Conservation (phyloP, 805 yeast species). For the Barnettozyma sp. region DNA sequence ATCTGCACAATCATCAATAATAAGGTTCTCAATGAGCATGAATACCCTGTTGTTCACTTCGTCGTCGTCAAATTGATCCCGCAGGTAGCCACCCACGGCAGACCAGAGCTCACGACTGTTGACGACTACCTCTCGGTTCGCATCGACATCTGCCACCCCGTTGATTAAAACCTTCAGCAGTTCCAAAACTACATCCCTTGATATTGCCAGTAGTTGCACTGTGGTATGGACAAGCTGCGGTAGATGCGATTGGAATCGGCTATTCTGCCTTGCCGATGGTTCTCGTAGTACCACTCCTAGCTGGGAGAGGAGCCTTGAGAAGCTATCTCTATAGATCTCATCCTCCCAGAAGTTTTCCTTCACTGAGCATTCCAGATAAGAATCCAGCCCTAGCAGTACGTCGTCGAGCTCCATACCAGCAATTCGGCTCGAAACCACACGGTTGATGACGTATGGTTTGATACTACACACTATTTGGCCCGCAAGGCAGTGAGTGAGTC, state of each 20-base stretch:
- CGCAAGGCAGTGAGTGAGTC: no score
- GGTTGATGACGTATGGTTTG: no score
- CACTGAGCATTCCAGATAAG: constrained; percentile 17
- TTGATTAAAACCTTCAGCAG: constrained; percentile 22
- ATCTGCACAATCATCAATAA: constrained; percentile 17
- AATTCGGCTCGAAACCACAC: background rate
- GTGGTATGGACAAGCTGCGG: constrained; percentile 12
- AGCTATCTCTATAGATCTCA: constrained; percentile 20
- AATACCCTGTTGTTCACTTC: constrained; percentile 17
- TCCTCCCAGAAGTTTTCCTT: constrained; percentile 7
- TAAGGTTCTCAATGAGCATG: constrained; percentile 17
- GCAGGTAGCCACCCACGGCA: constrained; percentile 10
- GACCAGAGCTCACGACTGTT: constrained; percentile 8
- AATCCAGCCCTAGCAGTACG: constrained; percentile 21
- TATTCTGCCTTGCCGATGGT: constrained; percentile 12
- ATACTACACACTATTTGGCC: no score
- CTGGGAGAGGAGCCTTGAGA: constrained; percentile 18
- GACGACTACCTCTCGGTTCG: constrained; percentile 15
- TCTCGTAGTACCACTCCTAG: constrained; percentile 22
- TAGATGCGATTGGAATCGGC: constrained; percentile 13
- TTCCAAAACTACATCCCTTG: constrained; percentile 14
- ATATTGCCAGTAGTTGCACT: constrained; percentile 11
- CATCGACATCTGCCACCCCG: constrained; percentile 23
- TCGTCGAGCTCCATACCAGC: constrained; percentile 22
- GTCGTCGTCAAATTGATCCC: constrained; percentile 19